phyloP scores from a whole-genome alignment of 768 basidiomycete genomes.

The Suillus ampliporus region DNA sequence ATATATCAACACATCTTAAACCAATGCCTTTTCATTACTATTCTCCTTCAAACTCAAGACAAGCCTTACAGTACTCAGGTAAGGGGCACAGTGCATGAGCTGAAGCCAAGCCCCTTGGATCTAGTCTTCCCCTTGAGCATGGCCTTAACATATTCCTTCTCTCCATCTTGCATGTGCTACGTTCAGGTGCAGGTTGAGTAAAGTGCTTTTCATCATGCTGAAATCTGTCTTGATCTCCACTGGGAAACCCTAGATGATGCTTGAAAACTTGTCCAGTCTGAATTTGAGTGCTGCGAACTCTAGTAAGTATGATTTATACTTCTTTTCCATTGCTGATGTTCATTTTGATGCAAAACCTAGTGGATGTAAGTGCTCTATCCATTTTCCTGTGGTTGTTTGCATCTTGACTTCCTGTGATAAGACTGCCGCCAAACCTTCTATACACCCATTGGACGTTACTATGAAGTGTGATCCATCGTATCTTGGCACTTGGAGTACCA shows the following conservation, averaged over 20 bases:
- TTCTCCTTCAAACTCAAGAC: too few species aligned
- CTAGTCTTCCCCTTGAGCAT: too few species aligned
- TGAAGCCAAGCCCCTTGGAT: too few species aligned
- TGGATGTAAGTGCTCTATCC: slow-evolving; percentile 19
- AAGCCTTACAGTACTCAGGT: too few species aligned
- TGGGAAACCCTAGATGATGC: slow-evolving; percentile 36
- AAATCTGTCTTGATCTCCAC: slow-evolving; percentile 36
- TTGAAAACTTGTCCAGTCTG: slow-evolving; percentile 35
- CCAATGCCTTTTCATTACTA: too few species aligned
- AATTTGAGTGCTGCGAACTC: too few species aligned
- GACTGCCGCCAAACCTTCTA: slow-evolving; percentile 39
- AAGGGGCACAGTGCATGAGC: too few species aligned
- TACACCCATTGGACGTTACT: slow-evolving; percentile 40
- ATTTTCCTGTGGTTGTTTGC: slow-evolving; percentile 25
- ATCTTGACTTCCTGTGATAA: slow-evolving; percentile 31
- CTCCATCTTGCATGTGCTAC: slow-evolving; percentile 34
- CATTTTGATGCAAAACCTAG: slow-evolving; percentile 38
- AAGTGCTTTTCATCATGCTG: slow-evolving; percentile 27
- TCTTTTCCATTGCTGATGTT: slow-evolving; percentile 35
- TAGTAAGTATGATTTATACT: slow-evolving; percentile 42
- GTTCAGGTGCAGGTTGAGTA: slow-evolving; percentile 31
- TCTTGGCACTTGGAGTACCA: slow-evolving; percentile 35
- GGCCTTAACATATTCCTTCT: too few species aligned
- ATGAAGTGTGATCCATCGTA: slow-evolving; percentile 45
- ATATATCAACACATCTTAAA: too few species aligned